phyloP scores from a whole-genome alignment of 75 land plant genomes.

The Cryptomeria japonica region DNA sequence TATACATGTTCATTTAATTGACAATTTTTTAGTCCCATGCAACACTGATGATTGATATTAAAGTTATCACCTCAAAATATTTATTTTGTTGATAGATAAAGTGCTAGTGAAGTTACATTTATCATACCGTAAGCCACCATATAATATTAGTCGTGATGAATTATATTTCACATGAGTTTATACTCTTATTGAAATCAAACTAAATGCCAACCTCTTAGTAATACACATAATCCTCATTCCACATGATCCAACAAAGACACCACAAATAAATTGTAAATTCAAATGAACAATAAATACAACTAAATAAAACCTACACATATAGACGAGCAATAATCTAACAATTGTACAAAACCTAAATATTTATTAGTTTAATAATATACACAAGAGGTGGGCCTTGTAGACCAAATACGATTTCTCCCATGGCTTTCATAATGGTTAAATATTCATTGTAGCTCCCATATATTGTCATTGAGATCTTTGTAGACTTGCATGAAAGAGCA shows the following conservation, averaged over 20 bases:
- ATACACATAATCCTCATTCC: neutral
- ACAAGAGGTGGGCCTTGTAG: too few relatives aligned
- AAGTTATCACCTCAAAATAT: neutral
- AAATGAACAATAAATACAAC: neutral
- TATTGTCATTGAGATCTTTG: too few relatives aligned
- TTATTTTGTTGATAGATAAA: too few relatives aligned
- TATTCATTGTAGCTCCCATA: constrained; percentile 49
- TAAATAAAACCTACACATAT: too few relatives aligned
- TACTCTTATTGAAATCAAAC: too few relatives aligned
- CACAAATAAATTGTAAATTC: neutral
- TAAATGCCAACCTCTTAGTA: too few relatives aligned
- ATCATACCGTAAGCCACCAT: neutral
- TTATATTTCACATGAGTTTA: too few relatives aligned
- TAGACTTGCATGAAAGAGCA: constrained; percentile 18
- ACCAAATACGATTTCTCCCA: constrained; percentile 55
- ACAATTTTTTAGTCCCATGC: neutral
- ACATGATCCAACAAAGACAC: too few relatives aligned
- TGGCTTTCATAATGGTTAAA: constrained; percentile 26
- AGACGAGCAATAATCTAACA: too few relatives aligned
- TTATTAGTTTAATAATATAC: too few relatives aligned
- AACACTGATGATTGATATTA: neutral
- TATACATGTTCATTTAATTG: neutral
- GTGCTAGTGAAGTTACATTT: too few relatives aligned
- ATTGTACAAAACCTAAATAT: too few relatives aligned
- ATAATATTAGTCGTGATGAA: neutral